These are phyloP conservation scores for Citrus sp. DNA, from an alignment of 345 rosid genomes.

Conservation along the genomic window DNA sequence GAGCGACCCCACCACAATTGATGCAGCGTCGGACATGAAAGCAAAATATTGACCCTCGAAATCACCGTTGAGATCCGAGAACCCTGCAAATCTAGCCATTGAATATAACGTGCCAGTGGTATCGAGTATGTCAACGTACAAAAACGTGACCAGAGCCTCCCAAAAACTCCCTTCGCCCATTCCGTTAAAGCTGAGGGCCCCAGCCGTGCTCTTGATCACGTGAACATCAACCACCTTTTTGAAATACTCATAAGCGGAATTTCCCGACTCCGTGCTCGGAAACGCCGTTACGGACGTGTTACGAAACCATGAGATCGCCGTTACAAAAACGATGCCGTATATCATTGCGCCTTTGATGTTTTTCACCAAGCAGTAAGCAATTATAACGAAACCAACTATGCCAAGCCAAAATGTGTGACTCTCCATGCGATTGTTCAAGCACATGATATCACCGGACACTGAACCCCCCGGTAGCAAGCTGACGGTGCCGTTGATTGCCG, in stretches of 20 bases:
- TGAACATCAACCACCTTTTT: slow-evolving; percentile 51
- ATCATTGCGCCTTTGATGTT: slow-evolving; percentile 48
- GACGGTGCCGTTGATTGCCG: slow-evolving; percentile 39
- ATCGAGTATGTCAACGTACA: slow-evolving; percentile 53
- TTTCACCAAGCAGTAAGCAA: slow-evolving; percentile 44
- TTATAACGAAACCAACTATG: slow-evolving; percentile 45
- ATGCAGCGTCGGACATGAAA: slow-evolving; percentile 52
- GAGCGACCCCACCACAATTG: slow-evolving; percentile 48
- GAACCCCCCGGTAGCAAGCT: slow-evolving; percentile 32
- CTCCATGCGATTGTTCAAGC: slow-evolving; percentile 39
- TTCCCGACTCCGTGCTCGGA: slow-evolving; percentile 33
- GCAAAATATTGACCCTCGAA: slow-evolving; percentile 59
- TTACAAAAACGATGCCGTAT: slow-evolving; percentile 47
- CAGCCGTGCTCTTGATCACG: slow-evolving; percentile 36
- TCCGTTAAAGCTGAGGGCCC: slow-evolving; percentile 38
- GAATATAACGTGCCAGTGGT: slow-evolving; percentile 55
- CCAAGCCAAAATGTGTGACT: slow-evolving; percentile 56
- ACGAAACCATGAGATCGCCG: slow-evolving; percentile 49
- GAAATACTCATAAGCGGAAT: slow-evolving; percentile 39
- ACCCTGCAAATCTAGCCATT: slow-evolving; percentile 52
- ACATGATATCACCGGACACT: slow-evolving; percentile 34
- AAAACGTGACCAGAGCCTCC: slow-evolving; percentile 51
- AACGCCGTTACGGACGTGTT: slow-evolving; percentile 46
- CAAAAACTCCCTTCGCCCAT: slow-evolving; percentile 37
- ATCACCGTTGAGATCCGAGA: slow-evolving; percentile 33